These are phyloP conservation scores for Hapsidospora chrysogenum DNA, from an alignment of 495 filamentous ascomycete species.

Conservation along the genomic window DNA sequence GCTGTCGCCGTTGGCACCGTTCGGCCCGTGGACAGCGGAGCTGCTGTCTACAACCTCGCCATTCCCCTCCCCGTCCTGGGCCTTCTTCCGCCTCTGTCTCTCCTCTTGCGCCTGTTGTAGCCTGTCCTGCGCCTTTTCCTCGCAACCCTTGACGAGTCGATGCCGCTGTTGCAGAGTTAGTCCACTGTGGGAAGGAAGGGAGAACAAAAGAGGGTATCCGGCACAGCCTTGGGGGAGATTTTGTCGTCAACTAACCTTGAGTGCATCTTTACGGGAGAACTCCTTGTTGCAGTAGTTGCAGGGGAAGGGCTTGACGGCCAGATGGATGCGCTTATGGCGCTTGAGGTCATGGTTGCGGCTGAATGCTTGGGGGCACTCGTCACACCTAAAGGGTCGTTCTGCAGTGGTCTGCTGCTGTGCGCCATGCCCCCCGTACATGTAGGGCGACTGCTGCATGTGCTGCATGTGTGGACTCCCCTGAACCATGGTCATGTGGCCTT, in stretches of 20 bases:
- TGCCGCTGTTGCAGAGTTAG: constrained; percentile 46
- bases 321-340: constrained; percentile 84
- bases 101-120: not conserved
- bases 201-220: too few species aligned
- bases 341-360: constrained; percentile 96
- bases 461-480: too few species aligned
- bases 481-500: too few species aligned
- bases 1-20: too few species aligned
- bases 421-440: constrained; percentile 9
- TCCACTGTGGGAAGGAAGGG: too few species aligned
- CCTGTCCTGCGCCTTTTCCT: constrained; percentile 19
- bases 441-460: not conserved
- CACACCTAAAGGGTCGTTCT: constrained; percentile 89
- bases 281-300: constrained; percentile 89
- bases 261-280: constrained; percentile 89
- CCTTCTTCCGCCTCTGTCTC: too few species aligned
- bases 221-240: too few species aligned
- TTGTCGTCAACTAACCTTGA: constrained; percentile 68
- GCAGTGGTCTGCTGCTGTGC: constrained; percentile 22
- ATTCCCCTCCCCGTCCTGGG: not conserved
- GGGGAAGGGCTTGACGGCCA: constrained; percentile 90
- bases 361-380: constrained; percentile 82
- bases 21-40: too few species aligned
- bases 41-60: not conserved
- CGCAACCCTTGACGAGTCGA: constrained; percentile 86